Base-by-base conservation (phyloP, 2,329 filamentous ascomycete genomes). In the Pseudopyrenochaeta lycopersici region DNA sequence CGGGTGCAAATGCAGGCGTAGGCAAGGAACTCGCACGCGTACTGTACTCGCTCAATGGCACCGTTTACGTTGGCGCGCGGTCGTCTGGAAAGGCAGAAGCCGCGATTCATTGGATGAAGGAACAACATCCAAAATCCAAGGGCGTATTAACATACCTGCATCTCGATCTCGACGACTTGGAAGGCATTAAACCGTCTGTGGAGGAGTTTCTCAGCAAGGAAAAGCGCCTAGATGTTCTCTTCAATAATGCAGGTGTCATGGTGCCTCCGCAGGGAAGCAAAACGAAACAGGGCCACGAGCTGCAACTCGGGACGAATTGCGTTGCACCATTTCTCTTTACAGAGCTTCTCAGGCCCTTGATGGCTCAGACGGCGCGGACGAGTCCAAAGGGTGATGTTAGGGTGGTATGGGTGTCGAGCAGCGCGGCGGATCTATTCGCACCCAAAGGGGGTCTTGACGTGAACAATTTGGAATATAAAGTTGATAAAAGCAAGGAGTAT, bases 1-100 rank as follows among this genome's bases (percentile, higher is more conserved):
- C 75, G 0, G 82, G 82, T 18, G 79, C 77, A 20, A 76, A 78
- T 46, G 64, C 77, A 0, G 80, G 80, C 31, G 76, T 85, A 6
- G 84, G 84, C 9, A 78, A 80, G 35, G 81, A 85, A 58, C 75
- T 87, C 17, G 75, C 75, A 29, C 78, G 78, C 33, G 78, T 87
- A 2, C 76, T 88, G 10, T 87, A 87, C 68, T 68, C 73, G 11
- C 78, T 77, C 31, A 82, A 84, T 49, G 84, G 77, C 31, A 84
- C 75, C 1, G 80, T 87, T n/a, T 87, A 85, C 67, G 67, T 85
- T 21, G 83, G 83, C 4, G 79, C 79, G 2, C 82, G 84, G 27
- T 79, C 71, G 3, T 63, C 75, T 30, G 54, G 60, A 14, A 54
- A 54, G 15, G 44, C 56, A 9, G 67, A 76, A n/a, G 82, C 82